A percentile compares a stretch with the other conserved stretches of the same genome.
Evolutionary conservation across 306 rosid genomes (phyloP).

Genomic region (Fragaria nilgerrensis): DNA sequence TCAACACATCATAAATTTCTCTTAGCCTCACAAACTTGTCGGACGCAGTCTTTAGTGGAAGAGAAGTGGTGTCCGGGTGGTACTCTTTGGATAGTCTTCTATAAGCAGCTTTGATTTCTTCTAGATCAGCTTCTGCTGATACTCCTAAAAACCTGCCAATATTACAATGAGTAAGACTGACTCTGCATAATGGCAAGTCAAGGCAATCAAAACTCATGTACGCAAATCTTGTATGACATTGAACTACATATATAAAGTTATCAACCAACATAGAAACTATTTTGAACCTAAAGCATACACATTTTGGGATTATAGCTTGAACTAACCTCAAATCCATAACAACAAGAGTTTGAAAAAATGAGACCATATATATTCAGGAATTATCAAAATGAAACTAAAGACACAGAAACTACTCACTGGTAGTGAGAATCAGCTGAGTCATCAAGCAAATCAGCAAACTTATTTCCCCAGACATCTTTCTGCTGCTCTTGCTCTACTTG

Average conservation of each 20-base stretch:
- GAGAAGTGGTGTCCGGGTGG: conserved; percentile 98
- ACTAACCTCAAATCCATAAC: not conserved
- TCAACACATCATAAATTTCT: conserved; percentile 61
- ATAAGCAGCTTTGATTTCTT: conserved; percentile 79
- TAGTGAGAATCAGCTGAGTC: conserved; percentile 72
- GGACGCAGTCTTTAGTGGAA: conserved; percentile 78
- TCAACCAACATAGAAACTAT: not conserved
- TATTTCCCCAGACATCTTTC: conserved; percentile 42
- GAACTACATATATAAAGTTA: not conserved
- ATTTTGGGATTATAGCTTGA: not conserved
- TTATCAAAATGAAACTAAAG: not conserved
- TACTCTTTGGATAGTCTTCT: conserved; percentile 80
- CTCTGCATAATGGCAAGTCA: not conserved
- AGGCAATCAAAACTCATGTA: not conserved
- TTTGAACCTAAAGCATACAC: not conserved
- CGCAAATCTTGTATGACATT: not conserved
- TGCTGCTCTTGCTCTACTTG: conserved; percentile 20
- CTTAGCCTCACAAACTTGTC: conserved; percentile 70
- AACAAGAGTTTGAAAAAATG: not conserved
- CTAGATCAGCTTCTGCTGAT: conserved; percentile 59
- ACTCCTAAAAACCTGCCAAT: conserved; percentile 73
- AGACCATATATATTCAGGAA: no score
- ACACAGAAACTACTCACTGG: conserved; percentile 45
- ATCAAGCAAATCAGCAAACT: conserved; percentile 58
- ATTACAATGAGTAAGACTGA: not conserved